Evolutionary conservation across 2,329 filamentous ascomycete species (phyloP), one percentile per base, ranked within the genome.

Genomic region (Leptographium wingfieldii): DNA sequence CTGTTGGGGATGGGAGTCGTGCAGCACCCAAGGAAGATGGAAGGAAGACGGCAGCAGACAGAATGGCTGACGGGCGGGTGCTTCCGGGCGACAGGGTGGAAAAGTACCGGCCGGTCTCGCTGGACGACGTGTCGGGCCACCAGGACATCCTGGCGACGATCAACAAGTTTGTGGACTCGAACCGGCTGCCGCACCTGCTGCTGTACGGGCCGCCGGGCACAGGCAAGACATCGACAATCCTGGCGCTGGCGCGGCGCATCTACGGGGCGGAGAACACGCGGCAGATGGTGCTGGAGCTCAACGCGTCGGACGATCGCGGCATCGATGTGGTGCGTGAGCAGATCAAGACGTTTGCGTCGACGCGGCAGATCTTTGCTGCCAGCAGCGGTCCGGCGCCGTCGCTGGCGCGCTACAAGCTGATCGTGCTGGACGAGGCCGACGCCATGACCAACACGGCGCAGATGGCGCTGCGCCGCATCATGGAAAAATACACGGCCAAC

Each of bases 401-500:
- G 90, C 55, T 56, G 5, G 54, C 88, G 0, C 82, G 82, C 3
- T 99, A 88, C 78, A 99, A 99, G 77, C 84, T 99, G 66, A 97
- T 99, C 70, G 90, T 99, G 59, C 83, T 99, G 5, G 94, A 99
- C 72, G 94, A 99, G 77, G 94, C 94, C n/a, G 94, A 99, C 72
- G 94, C 94, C 59, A 99, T 99, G 94, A 99, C 94, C n/a, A 88
- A 90, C 59, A 95, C 92, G 0, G 94, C 94, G 6, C 94, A 99
- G 74, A 99, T 99, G 92, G 94, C 94, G 0, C 78, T 99, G 59
- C 83, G 94, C 63, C 80, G 94, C 55, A 97, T 99, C 69, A 99
- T 99, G 94, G 94, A 99, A 71, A 96, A 96, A 75, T 99, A 99
- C 76, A 99, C 94, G 0, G 89, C 89, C 62, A 99, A 99, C 75